Evolutionary conservation across 805 yeast genomes (phyloP).

Genomic region (Candida pseudofarinosa): DNA sequence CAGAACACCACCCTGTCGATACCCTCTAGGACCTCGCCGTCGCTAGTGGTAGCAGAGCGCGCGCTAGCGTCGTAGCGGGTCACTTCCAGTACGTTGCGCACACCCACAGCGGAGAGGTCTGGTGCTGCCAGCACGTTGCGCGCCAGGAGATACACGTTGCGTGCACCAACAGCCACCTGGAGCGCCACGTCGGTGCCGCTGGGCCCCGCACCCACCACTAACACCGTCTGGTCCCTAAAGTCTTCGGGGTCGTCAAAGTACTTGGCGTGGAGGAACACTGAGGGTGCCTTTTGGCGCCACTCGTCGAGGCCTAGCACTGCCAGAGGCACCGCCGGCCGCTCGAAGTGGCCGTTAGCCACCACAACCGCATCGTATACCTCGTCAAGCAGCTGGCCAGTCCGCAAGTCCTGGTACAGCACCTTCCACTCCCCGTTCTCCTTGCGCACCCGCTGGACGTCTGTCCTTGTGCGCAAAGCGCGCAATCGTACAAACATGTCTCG

Average conservation of each 20-base stretch:
- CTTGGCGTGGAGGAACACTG: constrained; percentile 29
- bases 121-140: constrained; percentile 6
- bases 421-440: background rate
- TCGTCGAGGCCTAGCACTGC: constrained; percentile 23
- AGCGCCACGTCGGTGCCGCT: constrained; percentile 72
- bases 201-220: constrained; percentile 75
- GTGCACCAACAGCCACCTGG: constrained; percentile 45
- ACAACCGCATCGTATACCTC: constrained; percentile 30
- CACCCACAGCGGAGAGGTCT: constrained; percentile 44
- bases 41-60: constrained; percentile 20
- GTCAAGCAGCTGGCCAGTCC: background rate
- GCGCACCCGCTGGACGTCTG: background rate
- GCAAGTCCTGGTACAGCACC: background rate
- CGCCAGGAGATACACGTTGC: constrained; percentile 19
- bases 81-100: constrained; percentile 23
- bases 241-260: constrained; percentile 21
- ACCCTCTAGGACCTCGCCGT: constrained; percentile 19
- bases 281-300: constrained; percentile 24
- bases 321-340: constrained; percentile 32
- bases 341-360: constrained; percentile 37
- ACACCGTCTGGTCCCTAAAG: constrained; percentile 38
- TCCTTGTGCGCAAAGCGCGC: background rate
- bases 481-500: background rate
- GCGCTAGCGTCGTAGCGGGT: constrained; percentile 24
- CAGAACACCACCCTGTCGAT: constrained; percentile 32